phyloP scores from a whole-genome alignment of 2,329 filamentous ascomycete species.

The Neofusicoccum umdonicola region DNA sequence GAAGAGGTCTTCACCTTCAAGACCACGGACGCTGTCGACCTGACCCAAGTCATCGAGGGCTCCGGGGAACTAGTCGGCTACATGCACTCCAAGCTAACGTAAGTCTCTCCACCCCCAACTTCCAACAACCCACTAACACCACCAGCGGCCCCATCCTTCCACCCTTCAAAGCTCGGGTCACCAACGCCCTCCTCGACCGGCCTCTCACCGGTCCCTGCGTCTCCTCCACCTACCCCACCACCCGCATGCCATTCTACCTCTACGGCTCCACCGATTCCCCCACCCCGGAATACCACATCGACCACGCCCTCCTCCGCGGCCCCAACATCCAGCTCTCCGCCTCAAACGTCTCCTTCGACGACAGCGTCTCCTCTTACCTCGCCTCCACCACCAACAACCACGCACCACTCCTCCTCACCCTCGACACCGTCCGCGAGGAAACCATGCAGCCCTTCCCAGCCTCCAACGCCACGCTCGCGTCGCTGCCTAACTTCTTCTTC shows the following conservation, averaged over 20 bases:
- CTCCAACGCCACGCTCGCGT: slow-evolving; percentile 20
- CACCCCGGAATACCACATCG: slow-evolving; percentile 37
- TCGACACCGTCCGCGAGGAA: slow-evolving; percentile 35
- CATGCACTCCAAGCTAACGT: not conserved
- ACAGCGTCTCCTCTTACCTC: not conserved
- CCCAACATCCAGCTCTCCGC: slow-evolving; percentile 43
- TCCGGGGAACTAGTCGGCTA: not conserved
- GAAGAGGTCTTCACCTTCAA: slow-evolving; percentile 29
- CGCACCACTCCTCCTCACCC: slow-evolving; percentile 28
- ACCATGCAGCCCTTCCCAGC: slow-evolving; percentile 41
- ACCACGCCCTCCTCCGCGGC: slow-evolving; percentile 44
- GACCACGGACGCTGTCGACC: slow-evolving; percentile 26
- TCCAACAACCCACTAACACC: not conserved
- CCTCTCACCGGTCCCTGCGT: slow-evolving; percentile 38
- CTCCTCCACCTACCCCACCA: slow-evolving; percentile 34
- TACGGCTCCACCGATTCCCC: slow-evolving; percentile 35
- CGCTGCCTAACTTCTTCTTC: slow-evolving; percentile 1
- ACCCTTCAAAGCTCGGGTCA: slow-evolving; percentile 29
- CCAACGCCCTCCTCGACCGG: slow-evolving; percentile 25
- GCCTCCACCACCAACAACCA: not conserved
- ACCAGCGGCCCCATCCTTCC: slow-evolving; percentile 19
- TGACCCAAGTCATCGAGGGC: slow-evolving; percentile 23
- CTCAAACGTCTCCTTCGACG: slow-evolving; percentile 7
- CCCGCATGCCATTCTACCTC: slow-evolving; percentile 47
- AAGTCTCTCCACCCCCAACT: not conserved